Base-by-base conservation (phyloP, 768 basidiomycete species). In the Pleurotus tuber-regium region DNA sequence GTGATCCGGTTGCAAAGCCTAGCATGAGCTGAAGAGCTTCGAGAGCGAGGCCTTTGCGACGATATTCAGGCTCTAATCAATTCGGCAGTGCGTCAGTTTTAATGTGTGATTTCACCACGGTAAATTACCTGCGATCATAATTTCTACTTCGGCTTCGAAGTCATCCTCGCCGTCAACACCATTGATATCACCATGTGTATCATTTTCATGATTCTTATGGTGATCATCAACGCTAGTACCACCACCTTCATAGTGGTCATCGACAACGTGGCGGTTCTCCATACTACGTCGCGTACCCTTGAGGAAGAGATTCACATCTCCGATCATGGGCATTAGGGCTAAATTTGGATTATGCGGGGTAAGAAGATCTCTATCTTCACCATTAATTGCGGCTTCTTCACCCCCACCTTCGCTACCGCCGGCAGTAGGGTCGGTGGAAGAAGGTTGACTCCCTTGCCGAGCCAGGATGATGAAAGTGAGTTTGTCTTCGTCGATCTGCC, bases 221-320 rank as follows among this genome's bases (percentile, higher is more conserved):
- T n/a, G n/a, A n/a, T 16, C 61, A 58, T 8, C n/a, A n/a, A n/a
- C n/a, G n/a, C n/a, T n/a, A n/a, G n/a, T n/a, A n/a, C n/a, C n/a
- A 52, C 59, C 26, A 56, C 24, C 14, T 26, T 35, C 36, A 21
- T 29, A 44, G 52, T 8, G 40, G 28, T 49, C 43, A n/a, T n/a
- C n/a, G n/a, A n/a, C n/a, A n/a, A n/a, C 16, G 8, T 29, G 42
- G 24, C 11, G 25, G n/a, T 41, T n/a, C n/a, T n/a, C n/a, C n/a
- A n/a, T n/a, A n/a, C n/a, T n/a, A 28, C 64, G 61, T 18, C 66
- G 65, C 14, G 63, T 57, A 40, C 84, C 83, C 40, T 87, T 86
- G 36, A 96, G 68, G 65, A 97, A 97, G 23, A 97, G 68, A 65
- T 97, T 97, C 29, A 93, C 92, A 63, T 98, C 95, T 26, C 95